phyloP scores from a whole-genome alignment of 306 rosid species.

The Ochetophila trinervis region DNA sequence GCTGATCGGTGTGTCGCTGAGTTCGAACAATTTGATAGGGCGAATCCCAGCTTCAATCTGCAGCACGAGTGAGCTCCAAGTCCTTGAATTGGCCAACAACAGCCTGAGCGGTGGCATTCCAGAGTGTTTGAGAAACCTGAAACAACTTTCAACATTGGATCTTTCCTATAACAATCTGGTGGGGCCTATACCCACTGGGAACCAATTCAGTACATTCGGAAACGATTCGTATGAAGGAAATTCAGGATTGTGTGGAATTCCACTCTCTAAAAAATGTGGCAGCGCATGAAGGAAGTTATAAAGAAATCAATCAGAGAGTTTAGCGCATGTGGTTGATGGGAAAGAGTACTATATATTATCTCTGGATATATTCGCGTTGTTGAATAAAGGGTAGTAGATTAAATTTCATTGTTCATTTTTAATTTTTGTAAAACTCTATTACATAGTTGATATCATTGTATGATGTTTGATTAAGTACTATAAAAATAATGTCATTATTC shows the following conservation, averaged over 20 bases:
- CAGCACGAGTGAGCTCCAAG: neutral
- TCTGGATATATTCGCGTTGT: too few relatives aligned
- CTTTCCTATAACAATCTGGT: neutral
- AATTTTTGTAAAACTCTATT: too few relatives aligned
- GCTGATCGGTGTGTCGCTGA: neutral
- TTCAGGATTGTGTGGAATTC: neutral
- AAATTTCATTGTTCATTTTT: too few relatives aligned
- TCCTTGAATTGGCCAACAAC: neutral
- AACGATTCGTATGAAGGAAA: neutral
- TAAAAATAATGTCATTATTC: too few relatives aligned
- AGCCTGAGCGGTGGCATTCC: neutral
- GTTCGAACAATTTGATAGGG: neutral
- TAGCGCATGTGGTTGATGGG: too few relatives aligned
- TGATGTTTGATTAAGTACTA: too few relatives aligned
- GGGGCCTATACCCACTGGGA: neutral
- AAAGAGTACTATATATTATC: too few relatives aligned
- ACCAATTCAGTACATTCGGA: neutral
- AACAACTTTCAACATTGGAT: neutral
- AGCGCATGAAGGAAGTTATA: too few relatives aligned
- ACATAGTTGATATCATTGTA: too few relatives aligned
- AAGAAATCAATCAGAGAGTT: too few relatives aligned
- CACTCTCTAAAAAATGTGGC: neutral
- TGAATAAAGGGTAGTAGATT: too few relatives aligned
- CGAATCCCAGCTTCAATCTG: neutral
- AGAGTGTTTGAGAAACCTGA: neutral